Evolutionary conservation across 2,329 filamentous ascomycete genomes (phyloP).

Genomic region (Fonsecaea multimorphosa): DNA sequence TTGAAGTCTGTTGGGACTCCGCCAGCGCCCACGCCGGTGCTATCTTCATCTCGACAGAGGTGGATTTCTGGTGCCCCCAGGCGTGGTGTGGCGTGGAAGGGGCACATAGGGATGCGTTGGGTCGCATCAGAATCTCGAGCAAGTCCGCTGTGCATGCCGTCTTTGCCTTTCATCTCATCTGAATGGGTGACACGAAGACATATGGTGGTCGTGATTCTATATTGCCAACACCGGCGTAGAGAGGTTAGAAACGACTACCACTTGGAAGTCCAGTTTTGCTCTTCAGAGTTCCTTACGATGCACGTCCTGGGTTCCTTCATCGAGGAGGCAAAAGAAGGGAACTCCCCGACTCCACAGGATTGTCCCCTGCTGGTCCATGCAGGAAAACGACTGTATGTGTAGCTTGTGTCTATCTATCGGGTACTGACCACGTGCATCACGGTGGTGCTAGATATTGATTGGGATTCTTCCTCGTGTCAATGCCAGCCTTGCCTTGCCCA

Average conservation of each 20-base stretch:
- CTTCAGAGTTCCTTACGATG: background rate
- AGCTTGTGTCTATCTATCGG: constrained; percentile 5
- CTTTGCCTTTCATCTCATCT: no score
- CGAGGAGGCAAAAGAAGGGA: background rate
- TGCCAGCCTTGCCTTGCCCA: constrained; percentile 1
- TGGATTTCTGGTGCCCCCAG: no score
- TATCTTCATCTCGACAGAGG: no score
- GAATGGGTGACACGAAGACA: no score
- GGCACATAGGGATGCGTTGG: no score
- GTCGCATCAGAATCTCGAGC: no score
- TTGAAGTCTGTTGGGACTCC: no score
- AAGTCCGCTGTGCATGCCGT: no score
- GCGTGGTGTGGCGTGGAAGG: no score
- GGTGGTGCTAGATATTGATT: constrained; percentile 3
- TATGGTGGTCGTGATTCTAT: no score
- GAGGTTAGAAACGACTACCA: no score
- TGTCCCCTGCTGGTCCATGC: background rate
- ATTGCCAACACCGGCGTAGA: background rate
- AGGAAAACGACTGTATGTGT: constrained; percentile 2
- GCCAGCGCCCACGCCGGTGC: no score
- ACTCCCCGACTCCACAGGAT: background rate
- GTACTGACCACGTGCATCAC: background rate
- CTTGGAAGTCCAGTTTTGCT: background rate
- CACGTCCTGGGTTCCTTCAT: background rate
- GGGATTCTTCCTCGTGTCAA: background rate